Evolutionary conservation across 495 filamentous ascomycete genomes (phyloP).

Genomic region (Xylaria curta): DNA sequence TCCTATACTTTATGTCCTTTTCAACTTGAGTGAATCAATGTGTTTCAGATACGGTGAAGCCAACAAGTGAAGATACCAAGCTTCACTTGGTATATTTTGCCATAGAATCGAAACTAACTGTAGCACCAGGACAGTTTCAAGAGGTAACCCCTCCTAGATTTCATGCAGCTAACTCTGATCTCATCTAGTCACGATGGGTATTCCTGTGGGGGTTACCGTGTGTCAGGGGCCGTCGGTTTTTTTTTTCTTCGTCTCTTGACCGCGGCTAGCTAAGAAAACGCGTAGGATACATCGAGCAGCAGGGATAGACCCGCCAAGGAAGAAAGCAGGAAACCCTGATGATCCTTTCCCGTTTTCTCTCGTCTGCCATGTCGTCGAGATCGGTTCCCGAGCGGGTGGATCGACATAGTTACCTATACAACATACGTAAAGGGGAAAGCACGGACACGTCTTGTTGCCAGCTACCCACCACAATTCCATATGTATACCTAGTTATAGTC

Average conservation of each 20-base stretch:
- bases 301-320: neutral
- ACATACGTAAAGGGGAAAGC: neutral
- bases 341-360: slow-evolving; percentile 6
- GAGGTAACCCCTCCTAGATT: neutral
- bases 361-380: neutral
- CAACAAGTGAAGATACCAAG: neutral
- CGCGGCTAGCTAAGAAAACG: neutral
- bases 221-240: neutral
- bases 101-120: neutral
- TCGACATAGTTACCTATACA: neutral
- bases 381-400: slow-evolving; percentile 15
- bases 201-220: neutral
- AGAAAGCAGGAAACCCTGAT: neutral
- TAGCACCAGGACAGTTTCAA: neutral
- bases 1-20: neutral
- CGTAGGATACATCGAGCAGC: neutral
- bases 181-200: neutral
- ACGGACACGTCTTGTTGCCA: neutral
- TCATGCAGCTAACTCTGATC: neutral
- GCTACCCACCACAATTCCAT: neutral
- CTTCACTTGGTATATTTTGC: neutral
- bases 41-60: neutral
- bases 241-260: neutral
- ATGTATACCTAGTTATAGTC: neutral
- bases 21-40: neutral